phyloP scores from a whole-genome alignment of 495 filamentous ascomycete genomes.

The Bacidia gigantensis region DNA sequence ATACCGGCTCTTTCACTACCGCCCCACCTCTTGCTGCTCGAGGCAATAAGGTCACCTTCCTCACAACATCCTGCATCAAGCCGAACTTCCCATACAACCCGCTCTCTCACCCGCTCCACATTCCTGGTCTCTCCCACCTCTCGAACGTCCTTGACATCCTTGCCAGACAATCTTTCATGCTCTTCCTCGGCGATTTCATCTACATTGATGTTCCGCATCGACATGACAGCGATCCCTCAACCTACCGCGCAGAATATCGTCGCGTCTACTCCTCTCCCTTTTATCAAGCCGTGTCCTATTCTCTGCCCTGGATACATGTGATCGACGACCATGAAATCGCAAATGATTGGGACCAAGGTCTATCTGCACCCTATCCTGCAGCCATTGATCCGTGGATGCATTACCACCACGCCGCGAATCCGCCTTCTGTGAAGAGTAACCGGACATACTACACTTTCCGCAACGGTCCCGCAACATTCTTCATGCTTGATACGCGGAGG shows the following conservation, averaged over 20 bases:
- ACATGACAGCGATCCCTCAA: conserved; percentile 53
- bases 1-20: conserved; percentile 63
- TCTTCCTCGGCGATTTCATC: conserved; percentile 98
- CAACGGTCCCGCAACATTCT: conserved; percentile 84
- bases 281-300: conserved; percentile 48
- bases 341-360: conserved; percentile 76
- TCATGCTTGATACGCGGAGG: conserved; percentile 82
- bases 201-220: conserved; percentile 84
- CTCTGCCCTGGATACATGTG: conserved; percentile 87
- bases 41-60: conserved; percentile 58
- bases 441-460: conserved; percentile 76
- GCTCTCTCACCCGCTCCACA: conserved; percentile 62
- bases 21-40: conserved; percentile 47
- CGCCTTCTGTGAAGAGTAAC: conserved; percentile 34
- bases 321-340: conserved; percentile 92
- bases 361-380: conserved; percentile 53
- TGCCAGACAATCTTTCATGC: conserved; percentile 65
- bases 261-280: conserved; percentile 88
- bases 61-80: conserved; percentile 86
- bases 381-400: conserved; percentile 77
- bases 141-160: conserved; percentile 42
- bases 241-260: conserved; percentile 83
- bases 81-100: conserved; percentile 78
- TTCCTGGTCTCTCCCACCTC: conserved; percentile 61
- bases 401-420: conserved; percentile 78